Base-by-base conservation (phyloP, 2,329 filamentous ascomycete genomes). In the Trichoderma asperellum region DNA sequence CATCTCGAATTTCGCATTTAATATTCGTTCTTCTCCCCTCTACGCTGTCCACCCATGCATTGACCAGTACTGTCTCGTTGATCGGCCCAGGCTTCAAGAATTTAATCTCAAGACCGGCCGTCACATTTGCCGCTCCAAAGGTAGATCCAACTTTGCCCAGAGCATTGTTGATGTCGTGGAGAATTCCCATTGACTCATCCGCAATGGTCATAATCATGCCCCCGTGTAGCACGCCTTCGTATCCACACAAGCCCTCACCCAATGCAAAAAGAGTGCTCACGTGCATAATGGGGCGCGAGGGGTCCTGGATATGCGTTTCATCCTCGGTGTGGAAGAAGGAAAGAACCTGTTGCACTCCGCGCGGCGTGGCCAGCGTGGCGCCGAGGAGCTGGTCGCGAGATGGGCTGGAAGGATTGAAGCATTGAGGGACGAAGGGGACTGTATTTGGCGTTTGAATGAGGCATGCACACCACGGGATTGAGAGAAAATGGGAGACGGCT, bases 141-240 rank as follows among this genome's bases (percentile, higher is more conserved):
- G 75, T 71, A 14, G 73, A 71, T 0, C 74, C 75, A 1, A 75
- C 68, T 69, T 81, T 80, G 2, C 75, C 75, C 47, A 81, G 71
- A 0, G 75, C 76, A 24, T 71, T 67, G 34, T 82, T 82, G 7
- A 81, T 72, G 61, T 81, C 80, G 27, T 78, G 76, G 21, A 82
- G 69, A 2, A 74, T 73, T 4, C 79, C 79, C 71, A 80, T 77
- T 5, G 77, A 72, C 74, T 82, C 81, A 59, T 82, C 81, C 29
- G 79, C 70, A 65, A 82, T 70, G 5, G 80, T 73, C 43, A 77
- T 76, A 10, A 75, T 73, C 57, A 81, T 71, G 12, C 81, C 81
- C 7, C 81, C 81, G 66, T 82, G 80, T 2, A 80, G 70, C 11
- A 81, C 69, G 8, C 73, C 73, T 0, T 75, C 72, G 40, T 76